phyloP scores from a whole-genome alignment of 805 yeast species.

The Pichia nanzhaoensis region DNA sequence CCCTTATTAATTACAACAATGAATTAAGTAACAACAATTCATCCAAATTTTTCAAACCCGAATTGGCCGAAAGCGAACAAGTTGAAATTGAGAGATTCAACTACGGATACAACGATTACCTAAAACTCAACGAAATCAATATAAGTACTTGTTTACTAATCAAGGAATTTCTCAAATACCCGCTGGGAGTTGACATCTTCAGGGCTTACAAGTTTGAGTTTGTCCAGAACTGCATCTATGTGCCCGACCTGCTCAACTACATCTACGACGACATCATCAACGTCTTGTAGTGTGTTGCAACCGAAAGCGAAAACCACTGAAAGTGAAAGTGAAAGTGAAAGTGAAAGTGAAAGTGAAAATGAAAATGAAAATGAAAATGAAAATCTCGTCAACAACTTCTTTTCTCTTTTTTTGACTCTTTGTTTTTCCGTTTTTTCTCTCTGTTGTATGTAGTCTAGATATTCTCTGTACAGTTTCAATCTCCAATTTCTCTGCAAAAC shows the following conservation, averaged over 20 bases:
- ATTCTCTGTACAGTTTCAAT: no score
- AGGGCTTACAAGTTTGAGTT: conserved; percentile 28
- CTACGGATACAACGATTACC: conserved; percentile 29
- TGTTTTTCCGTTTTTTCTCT: not conserved
- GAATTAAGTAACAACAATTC: conserved; percentile 9
- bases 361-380: not conserved
- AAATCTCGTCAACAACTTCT: no score
- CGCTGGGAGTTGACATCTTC: conserved; percentile 30
- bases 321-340: no score
- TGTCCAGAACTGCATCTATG: conserved; percentile 28
- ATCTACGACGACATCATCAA: conserved; percentile 18
- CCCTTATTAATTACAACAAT: conserved; percentile 18
- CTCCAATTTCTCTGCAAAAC: not conserved
- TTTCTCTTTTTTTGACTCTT: not conserved
- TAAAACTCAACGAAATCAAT: conserved; percentile 35
- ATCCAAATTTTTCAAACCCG: conserved; percentile 13
- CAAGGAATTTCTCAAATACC: conserved; percentile 29
- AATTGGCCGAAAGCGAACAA: conserved; percentile 22
- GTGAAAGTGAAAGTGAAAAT: no score
- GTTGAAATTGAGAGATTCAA: conserved; percentile 27
- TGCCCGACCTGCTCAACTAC: conserved; percentile 30
- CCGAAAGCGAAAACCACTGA: not conserved
- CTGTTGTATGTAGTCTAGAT: not conserved
- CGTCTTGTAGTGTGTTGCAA: not conserved
- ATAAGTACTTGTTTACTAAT: conserved; percentile 33